Evolutionary conservation across 2,329 filamentous ascomycete species (phyloP), one percentile per base, ranked within the genome.

Genomic region (Emericellopsis cladophorae): DNA sequence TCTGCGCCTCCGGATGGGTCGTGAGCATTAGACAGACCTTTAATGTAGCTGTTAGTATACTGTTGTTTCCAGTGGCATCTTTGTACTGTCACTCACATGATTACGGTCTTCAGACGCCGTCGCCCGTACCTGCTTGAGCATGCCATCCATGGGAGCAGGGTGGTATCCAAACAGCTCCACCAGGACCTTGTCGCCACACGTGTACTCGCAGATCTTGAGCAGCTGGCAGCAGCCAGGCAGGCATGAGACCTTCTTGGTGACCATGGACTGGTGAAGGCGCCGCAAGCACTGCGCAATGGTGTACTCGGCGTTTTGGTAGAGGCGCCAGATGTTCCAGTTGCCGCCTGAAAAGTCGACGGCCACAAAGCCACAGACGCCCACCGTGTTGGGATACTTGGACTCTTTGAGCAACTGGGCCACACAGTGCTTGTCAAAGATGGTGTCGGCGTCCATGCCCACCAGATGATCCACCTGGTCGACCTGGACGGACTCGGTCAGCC

Each of bases 361-460:
- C n/a, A 66, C 60, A 29, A 60, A 59, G 8, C 64, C 62, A 37
- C 62, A 65, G 6, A 65, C 61, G 4, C 60, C 63, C n/a, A 65
- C 55, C 1, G 60, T 61, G 31, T 56, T 51, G 10, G 59, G 54
- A 49, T 44, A 57, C 50, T 49, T 65, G 44, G 48, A 49, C 39
- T 52, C 49, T 18, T 53, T 53, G 29, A 65, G 42, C 21, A 66
- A 52, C 40, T 64, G 51, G 4, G 49, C 54, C 46, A 67, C 54
- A 41, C 64, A 66, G 40, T 49, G 46, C 7, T 53, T 43, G 5
- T 58, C 60, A 37, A 64, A 64, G 12, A 62, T 43, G 1, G 61
- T 64, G 39, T 64, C 61, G 16, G 58, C 61, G 32, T 65, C 61
- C 61, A 65, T 63, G 8, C 61, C 61, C 11, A 62, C 52, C 7